Base-by-base conservation (phyloP, 768 basidiomycete genomes). In the Leccinum imitatum region DNA sequence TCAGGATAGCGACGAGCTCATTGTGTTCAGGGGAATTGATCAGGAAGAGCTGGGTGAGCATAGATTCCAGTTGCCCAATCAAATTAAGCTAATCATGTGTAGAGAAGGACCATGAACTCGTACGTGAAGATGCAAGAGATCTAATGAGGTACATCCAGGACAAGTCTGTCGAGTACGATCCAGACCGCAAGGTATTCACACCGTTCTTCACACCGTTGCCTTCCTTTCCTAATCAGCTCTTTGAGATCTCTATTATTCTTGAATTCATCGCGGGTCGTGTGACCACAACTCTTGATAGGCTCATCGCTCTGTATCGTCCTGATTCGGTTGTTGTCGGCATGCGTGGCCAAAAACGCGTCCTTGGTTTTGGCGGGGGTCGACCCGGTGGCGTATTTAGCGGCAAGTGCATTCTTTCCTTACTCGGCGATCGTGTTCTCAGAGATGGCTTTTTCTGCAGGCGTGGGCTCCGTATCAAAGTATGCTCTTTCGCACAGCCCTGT, bases 271-370 rank as follows among this genome's bases (percentile, higher is more conserved):
- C 95, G 0, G 97, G 96, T 33, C 89, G 87, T 58, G 85, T 96
- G 6, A 92, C 93, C 1, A 86, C 90, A 54, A 92, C 91, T 10
- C 87, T 98, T 56, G 93, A 98, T 69, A 89, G 95, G 54, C 84
- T 95, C 60, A 95, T 96, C 63, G 91, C 93, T 0, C 82, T 97
- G 7, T 95, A 96, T 68, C 88, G 91, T 37, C 93, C 93, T 5
- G 94, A 96, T 72, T 89, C 91, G 0, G 82, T 99, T 56, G 88
- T 99, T 14, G 96, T 98, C 30, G 96, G 97, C 19, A 94, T 92
- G 9, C 83, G 91, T 15, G 96, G 93, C 0, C 79, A 84, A 60
- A 77, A 82, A 50, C 78, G 80, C 33, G 65, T 71, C 77, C 33
- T 82, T 77, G 79, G 85, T 78, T 54, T 82, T 72, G 31, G 85